Evolutionary conservation across 139 green algal genomes (phyloP).

Genomic region (Chlorokybus atmophyticus): DNA sequence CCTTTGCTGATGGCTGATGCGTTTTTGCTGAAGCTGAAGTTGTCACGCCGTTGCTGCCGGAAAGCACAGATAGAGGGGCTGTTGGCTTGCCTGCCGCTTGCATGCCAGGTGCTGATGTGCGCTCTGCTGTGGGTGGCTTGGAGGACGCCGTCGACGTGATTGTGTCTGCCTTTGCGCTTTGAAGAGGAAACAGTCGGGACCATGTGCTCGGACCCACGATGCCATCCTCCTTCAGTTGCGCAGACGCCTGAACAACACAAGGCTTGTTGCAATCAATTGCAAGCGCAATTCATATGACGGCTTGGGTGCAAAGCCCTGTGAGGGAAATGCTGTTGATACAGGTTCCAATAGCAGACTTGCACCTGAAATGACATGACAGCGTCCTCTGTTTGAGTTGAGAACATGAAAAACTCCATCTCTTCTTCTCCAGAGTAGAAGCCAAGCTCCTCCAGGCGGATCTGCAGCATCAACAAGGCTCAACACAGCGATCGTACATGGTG

Average conservation of each 20-base stretch:
- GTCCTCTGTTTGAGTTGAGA: conserved; percentile 4
- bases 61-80: no score
- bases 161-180: not conserved
- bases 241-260: conserved; percentile 4
- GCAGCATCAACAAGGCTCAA: not conserved
- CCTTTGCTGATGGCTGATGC: no score
- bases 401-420: conserved; percentile 7
- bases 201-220: not conserved
- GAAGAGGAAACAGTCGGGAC: not conserved
- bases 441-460: not conserved
- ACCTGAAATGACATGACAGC: conserved; percentile 11
- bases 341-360: conserved; percentile 4
- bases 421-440: conserved; percentile 10
- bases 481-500: not conserved
- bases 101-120: no score
- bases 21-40: no score
- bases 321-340: no score
- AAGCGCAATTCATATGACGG: not conserved
- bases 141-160: no score
- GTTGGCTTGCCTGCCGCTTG: no score
- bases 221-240: conserved; percentile 7
- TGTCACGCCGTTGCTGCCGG: no score
- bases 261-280: not conserved
- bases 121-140: no score
- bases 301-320: not conserved